These are phyloP conservation scores for Fusarium sp. DNA, from an alignment of 2,329 filamentous ascomycete species.

Conservation along the genomic window DNA sequence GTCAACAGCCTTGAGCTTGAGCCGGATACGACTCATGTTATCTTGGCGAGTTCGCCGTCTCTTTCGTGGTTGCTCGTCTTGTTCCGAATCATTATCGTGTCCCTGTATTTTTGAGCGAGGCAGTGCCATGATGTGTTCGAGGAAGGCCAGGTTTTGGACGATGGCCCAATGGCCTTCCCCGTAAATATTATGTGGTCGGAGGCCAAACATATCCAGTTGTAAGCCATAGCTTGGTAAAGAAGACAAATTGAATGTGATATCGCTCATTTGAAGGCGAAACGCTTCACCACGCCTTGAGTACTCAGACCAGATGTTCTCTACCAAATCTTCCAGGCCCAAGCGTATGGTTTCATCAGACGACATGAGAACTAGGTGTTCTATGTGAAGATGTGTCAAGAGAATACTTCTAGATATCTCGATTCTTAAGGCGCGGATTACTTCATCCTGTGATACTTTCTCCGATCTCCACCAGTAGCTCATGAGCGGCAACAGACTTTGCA, in stretches of 20 bases:
- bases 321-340: conserved; percentile 71
- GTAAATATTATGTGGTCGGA: conserved; percentile 65
- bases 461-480: conserved; percentile 82
- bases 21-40: conserved; percentile 59
- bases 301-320: conserved; percentile 79
- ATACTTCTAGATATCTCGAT: conserved; percentile 84
- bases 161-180: conserved; percentile 72
- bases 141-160: conserved; percentile 68
- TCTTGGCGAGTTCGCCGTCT: conserved; percentile 59
- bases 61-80: conserved; percentile 65
- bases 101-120: conserved; percentile 40
- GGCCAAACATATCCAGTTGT: conserved; percentile 62
- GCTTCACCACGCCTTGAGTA: conserved; percentile 79
- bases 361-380: conserved; percentile 67
- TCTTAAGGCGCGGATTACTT: conserved; percentile 72
- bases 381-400: conserved; percentile 72
- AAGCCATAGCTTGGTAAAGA: conserved; percentile 60
- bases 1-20: conserved; percentile 62
- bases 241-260: conserved; percentile 71
- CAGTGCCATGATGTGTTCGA: conserved; percentile 64
- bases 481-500: conserved; percentile 74
- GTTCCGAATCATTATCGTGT: conserved; percentile 43
- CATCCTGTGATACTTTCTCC: conserved; percentile 72
- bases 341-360: conserved; percentile 55
- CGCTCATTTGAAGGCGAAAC: conserved; percentile 81